These are phyloP conservation scores for Pseudogymnoascus sp. DNA, from an alignment of 2,329 filamentous ascomycete genomes.

Conservation along the genomic window DNA sequence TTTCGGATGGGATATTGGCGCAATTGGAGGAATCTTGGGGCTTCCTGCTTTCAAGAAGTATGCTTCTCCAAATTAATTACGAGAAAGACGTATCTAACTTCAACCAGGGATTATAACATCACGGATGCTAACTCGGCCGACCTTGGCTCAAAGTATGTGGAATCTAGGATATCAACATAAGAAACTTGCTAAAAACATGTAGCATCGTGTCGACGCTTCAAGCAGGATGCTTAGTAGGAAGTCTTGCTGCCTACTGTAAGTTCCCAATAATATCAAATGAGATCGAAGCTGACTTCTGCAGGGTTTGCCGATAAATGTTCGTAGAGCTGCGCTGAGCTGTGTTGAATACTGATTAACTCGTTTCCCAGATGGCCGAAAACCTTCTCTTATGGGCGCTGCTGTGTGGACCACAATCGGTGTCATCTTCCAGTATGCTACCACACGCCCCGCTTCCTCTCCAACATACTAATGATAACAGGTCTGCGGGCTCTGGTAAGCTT, in stretches of 20 bases:
- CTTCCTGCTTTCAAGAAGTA: constrained; percentile 52
- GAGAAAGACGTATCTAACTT: constrained; percentile 38
- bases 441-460: background rate
- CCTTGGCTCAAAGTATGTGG: background rate
- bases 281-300: background rate
- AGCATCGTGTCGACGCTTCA: constrained; percentile 62
- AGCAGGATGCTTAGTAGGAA: constrained; percentile 58
- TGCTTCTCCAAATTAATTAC: constrained; percentile 13
- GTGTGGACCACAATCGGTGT: constrained; percentile 51
- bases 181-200: background rate
- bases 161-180: background rate
- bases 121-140: constrained; percentile 10
- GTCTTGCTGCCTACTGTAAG: constrained; percentile 37
- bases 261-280: constrained; percentile 3
- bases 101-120: constrained; percentile 27
- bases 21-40: constrained; percentile 68
- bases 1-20: constrained; percentile 62
- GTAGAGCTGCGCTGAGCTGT: background rate
- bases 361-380: constrained; percentile 20
- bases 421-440: constrained; percentile 43
- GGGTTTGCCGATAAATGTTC: constrained; percentile 28
- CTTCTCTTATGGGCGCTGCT: constrained; percentile 45
- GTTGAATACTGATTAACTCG: background rate
- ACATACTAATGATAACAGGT: background rate
- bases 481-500: constrained; percentile 50